Conservation (phyloP, 2,329 filamentous ascomycete genomes). For the Colletotrichum kahawae region DNA sequence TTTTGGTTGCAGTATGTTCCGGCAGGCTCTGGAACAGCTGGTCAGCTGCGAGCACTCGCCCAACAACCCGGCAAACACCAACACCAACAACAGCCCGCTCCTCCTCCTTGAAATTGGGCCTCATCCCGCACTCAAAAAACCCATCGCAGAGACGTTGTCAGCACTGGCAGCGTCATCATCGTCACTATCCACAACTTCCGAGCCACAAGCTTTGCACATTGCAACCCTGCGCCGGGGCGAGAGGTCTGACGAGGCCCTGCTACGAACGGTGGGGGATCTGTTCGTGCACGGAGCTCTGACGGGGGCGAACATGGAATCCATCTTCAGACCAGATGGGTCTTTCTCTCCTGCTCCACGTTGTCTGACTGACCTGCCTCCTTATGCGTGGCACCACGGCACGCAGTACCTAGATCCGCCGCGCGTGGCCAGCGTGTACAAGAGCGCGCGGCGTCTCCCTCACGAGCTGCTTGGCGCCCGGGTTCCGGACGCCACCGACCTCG, state of each 20-base stretch:
- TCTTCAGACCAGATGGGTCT: not conserved
- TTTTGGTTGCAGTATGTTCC: not conserved
- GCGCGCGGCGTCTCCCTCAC: not conserved
- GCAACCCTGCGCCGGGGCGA: slow-evolving; percentile 7
- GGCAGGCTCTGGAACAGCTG: not conserved
- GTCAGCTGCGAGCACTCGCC: not conserved
- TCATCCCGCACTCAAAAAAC: slow-evolving; percentile 23
- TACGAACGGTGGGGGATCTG: slow-evolving; percentile 6
- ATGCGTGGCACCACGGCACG: not conserved
- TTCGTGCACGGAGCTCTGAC: not conserved
- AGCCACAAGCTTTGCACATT: not conserved
- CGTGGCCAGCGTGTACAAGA: not conserved
- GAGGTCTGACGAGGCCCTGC: not conserved
- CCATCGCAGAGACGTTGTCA: slow-evolving; percentile 11
- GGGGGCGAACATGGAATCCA: not conserved
- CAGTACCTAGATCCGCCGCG: not conserved
- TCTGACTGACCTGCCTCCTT: not conserved
- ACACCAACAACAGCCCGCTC: not conserved
- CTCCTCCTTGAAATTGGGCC: slow-evolving; percentile 26
- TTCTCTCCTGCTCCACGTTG: not conserved
- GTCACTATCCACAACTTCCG: not conserved
- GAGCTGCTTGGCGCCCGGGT: not conserved
- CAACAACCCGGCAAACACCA: not conserved
- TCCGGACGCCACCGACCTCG: not conserved
- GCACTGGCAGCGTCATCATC: not conserved